Base-by-base conservation (phyloP, 2,329 filamentous ascomycete genomes). In the Cercospora brassicicola region DNA sequence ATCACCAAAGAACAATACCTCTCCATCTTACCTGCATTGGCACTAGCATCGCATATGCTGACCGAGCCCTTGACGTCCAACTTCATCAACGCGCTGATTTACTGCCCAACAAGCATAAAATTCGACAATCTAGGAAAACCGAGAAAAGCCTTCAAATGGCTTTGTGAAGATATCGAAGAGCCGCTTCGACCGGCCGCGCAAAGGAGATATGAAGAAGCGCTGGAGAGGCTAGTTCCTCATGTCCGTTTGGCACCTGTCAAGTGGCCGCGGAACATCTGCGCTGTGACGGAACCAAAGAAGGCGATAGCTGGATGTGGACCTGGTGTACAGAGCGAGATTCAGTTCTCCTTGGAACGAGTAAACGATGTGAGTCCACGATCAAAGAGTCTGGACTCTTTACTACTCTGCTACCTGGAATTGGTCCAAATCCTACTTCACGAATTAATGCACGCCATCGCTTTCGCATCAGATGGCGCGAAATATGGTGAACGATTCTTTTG, bases 71-170 rank as follows among this genome's bases (percentile, higher is more conserved):
- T 31, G 6, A 64, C 61, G 0, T 20, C 61, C 2, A 64, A 64
- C 9, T 64, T 57, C 53, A 64, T 64, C 23, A 57, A 56, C n/a
- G 51, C 62, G 4, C 23, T 64, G 23, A 56, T 64, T 26, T 57
- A 56, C 6, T 64, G 62, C 28, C 62, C 62, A 5, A 45, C 62
- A 11, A 64, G 31, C 18, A 57, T 64, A 26, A 39, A 42, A 20
- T 26, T 64, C 20, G 62, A 64, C 15, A 64, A 26, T 23, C 13
- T 39, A 6, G 15, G n/a, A 15, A 59, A 56, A 30, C 51, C 62
- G 15, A 33, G 33, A 15, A 56, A 45, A 45, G 18, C 31, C 6
- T 57, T 64, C 51, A 26, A 36, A 42, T 56, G 51, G 33, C 51
- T 64, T 20, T 57, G 51, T n/a, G 11, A 31, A 39, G 33, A 64